Percentiles rank a stretch among this genome's conserved stretches.
Conservation (phyloP, 441 rosid species). For the Erodium texanum region DNA sequence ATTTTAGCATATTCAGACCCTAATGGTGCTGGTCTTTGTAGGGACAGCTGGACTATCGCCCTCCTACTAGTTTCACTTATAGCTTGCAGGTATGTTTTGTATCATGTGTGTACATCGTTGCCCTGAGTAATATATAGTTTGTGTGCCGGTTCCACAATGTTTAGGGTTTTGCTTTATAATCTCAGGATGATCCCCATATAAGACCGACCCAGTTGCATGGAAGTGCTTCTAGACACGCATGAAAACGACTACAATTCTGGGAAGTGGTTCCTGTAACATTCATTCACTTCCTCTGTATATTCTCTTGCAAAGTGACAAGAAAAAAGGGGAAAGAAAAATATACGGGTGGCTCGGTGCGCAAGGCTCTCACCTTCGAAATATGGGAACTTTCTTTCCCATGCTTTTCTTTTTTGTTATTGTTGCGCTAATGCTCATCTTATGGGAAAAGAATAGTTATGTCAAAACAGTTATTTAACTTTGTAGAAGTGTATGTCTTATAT, state of each 20-base stretch:
- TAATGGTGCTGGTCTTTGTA: constrained; percentile 16
- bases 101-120: background rate
- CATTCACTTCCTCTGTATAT: background rate
- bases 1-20: constrained; percentile 5
- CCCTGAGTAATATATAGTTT: background rate
- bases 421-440: too few relatives aligned
- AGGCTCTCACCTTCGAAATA: background rate
- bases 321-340: too few relatives aligned
- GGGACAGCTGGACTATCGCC: constrained; percentile 68
- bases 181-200: constrained; percentile 55
- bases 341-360: background rate
- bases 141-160: background rate
- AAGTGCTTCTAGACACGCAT: constrained; percentile 43
- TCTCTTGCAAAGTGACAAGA: background rate
- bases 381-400: too few relatives aligned
- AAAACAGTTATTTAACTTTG: too few relatives aligned
- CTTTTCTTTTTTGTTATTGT: too few relatives aligned
- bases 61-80: constrained; percentile 47
- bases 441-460: too few relatives aligned
- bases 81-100: constrained; percentile 45
- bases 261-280: background rate
- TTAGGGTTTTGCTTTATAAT: constrained; percentile 1
- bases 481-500: too few relatives aligned
- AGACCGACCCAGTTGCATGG: constrained; percentile 53
- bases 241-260: background rate